Percentiles rank a stretch among this genome's conserved stretches.
Evolutionary conservation across 2,329 filamentous ascomycete genomes (phyloP).

Genomic region (Fusarium sp.): DNA sequence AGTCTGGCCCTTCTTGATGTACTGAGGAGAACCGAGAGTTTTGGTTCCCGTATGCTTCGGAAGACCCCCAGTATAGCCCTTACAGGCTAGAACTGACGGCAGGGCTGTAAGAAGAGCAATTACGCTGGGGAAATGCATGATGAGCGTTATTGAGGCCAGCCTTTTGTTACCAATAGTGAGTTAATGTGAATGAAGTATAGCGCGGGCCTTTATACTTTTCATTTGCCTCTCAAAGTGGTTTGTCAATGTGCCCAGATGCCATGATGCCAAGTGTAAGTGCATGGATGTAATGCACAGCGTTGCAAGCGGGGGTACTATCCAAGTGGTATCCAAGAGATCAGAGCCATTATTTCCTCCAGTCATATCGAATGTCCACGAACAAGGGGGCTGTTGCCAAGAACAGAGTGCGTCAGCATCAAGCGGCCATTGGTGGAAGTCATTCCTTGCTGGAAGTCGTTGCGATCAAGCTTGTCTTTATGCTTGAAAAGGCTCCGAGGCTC

Average conservation of each 20-base stretch:
- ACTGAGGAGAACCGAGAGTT: conserved; percentile 43
- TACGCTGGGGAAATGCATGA: conserved; percentile 15
- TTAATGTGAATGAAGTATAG: no score
- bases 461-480: conserved; percentile 16
- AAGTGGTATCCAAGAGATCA: background rate
- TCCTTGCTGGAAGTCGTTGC: background rate
- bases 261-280: background rate
- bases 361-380: background rate
- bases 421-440: conserved; percentile 1
- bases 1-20: conserved; percentile 40
- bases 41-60: conserved; percentile 44
- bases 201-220: background rate
- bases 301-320: background rate
- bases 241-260: background rate
- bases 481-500: conserved; percentile 10
- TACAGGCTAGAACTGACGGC: conserved; percentile 44
- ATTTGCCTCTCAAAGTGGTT: rapidly evolving
- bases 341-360: conserved; percentile 1
- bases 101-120: conserved; percentile 30
- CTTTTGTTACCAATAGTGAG: no score
- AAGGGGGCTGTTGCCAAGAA: background rate
- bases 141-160: no score
- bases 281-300: background rate
- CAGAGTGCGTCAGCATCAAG: background rate
- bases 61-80: conserved; percentile 43